Percentiles rank a stretch among this genome's conserved stretches.
Conservation (phyloP, 2,329 filamentous ascomycete species). For the Fulvia fulva region DNA sequence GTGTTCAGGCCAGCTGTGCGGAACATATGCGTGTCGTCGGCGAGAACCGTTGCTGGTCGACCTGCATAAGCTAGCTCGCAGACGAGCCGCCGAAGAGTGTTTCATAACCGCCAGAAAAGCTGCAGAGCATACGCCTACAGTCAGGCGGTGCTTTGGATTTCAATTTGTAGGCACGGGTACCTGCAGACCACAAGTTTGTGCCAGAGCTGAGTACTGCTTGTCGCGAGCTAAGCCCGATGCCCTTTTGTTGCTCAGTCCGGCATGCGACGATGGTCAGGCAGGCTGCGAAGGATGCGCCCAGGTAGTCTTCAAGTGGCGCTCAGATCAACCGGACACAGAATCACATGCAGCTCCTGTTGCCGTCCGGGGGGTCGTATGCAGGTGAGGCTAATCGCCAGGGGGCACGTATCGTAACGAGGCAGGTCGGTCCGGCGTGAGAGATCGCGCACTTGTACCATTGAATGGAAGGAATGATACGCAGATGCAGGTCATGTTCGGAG, state of each 20-base stretch:
- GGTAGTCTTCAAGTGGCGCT: neutral
- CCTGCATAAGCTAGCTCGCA: neutral
- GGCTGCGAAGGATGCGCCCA: neutral
- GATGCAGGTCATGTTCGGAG: no score
- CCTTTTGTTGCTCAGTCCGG: neutral
- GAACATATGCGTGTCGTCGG: neutral
- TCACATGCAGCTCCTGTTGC: neutral
- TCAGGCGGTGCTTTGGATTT: neutral
- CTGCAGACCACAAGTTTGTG: conserved; percentile 4
- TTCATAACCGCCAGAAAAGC: neutral
- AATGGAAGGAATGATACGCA: no score
- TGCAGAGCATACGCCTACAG: neutral
- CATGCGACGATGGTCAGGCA: neutral
- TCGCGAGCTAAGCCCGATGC: neutral
- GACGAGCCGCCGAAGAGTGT: neutral
- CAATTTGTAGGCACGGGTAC: conserved; percentile 2
- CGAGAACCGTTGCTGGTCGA: neutral
- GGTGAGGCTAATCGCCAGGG: neutral
- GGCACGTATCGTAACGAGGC: neutral
- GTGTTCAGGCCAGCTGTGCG: neutral
- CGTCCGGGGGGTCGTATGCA: neutral
- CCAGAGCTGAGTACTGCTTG: neutral
- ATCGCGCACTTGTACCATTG: neutral
- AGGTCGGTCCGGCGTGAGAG: neutral
- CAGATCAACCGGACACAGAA: neutral